These are phyloP conservation scores for Dichotomopilus funicola DNA, from an alignment of 2,329 filamentous ascomycete genomes.

Conservation along the genomic window DNA sequence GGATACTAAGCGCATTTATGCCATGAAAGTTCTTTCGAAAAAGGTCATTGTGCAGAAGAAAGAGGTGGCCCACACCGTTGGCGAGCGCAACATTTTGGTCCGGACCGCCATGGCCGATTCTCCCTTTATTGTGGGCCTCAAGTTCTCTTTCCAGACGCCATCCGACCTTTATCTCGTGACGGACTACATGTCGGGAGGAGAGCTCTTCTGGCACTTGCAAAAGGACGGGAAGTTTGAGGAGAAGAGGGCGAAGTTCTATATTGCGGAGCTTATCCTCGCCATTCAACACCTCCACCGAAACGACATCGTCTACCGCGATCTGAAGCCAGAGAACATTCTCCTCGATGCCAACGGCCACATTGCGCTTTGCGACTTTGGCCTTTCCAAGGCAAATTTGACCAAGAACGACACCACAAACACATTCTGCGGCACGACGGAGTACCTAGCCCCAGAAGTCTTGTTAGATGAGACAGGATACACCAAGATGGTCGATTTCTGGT, in stretches of 20 bases:
- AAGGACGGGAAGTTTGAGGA: constrained; percentile 95
- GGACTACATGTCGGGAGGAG: constrained; percentile 98
- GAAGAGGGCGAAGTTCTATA: constrained; percentile 95
- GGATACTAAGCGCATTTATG: constrained; percentile 92
- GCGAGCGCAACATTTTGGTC: constrained; percentile 94
- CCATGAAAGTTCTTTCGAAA: constrained; percentile 98
- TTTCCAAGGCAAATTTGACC: constrained; percentile 94
- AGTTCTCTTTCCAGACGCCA: constrained; percentile 97
- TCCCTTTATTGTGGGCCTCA: constrained; percentile 94
- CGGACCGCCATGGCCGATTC: constrained; percentile 93
- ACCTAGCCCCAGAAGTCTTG: constrained; percentile 89
- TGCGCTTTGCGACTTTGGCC: constrained; percentile 91
- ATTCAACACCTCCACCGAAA: constrained; percentile 93
- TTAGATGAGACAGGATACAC: constrained; percentile 96
- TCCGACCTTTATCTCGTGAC: constrained; percentile 97
- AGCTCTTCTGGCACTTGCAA: constrained; percentile 97
- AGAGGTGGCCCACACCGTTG: constrained; percentile 93
- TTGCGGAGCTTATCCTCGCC: constrained; percentile 91
- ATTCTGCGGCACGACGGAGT: constrained; percentile 97
- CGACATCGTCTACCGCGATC: constrained; percentile 94
- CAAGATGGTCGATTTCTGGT: constrained; percentile 99
- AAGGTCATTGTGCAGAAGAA: constrained; percentile 99
- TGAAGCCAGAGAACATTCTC: constrained; percentile 97
- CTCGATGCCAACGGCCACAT: constrained; percentile 97
- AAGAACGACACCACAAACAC: constrained; percentile 98